Percentiles rank a stretch among this genome's conserved stretches.
These are phyloP conservation scores for Cercospora zeae-maydis DNA, from an alignment of 2,329 filamentous ascomycete species.

Conservation along the genomic window DNA sequence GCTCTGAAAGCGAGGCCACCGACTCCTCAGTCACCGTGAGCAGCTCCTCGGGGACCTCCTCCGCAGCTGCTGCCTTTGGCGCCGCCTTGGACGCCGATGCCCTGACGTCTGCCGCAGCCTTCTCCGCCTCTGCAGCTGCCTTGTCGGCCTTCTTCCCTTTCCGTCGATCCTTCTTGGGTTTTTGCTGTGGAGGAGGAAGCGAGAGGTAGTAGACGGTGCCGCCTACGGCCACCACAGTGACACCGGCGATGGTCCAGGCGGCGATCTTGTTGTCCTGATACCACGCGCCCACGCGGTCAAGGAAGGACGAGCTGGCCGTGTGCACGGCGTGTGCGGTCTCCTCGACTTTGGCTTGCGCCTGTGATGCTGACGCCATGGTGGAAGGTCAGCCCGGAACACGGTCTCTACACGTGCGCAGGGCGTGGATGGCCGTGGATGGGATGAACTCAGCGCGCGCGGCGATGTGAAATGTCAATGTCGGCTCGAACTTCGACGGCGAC, in stretches of 20 bases:
- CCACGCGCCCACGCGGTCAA: constrained; percentile 89
- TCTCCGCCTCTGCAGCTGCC: constrained; percentile 46
- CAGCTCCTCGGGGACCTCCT: constrained; percentile 45
- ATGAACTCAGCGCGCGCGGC: constrained; percentile 3
- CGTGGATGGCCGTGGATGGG: constrained; percentile 9
- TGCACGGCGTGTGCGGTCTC: constrained; percentile 33
- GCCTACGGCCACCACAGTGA: constrained; percentile 86
- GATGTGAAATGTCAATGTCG: constrained; percentile 10
- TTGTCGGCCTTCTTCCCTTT: constrained; percentile 72
- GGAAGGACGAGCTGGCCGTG: constrained; percentile 63
- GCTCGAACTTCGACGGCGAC: not conserved
- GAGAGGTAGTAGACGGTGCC: constrained; percentile 88
- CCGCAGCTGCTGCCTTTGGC: constrained; percentile 35
- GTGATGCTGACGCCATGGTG: constrained; percentile 20
- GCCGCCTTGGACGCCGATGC: constrained; percentile 20
- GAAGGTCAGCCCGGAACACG: constrained; percentile 1
- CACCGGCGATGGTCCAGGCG: constrained; percentile 93
- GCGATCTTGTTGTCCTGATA: constrained; percentile 92
- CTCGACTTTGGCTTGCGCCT: constrained; percentile 21
- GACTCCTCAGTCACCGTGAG: constrained; percentile 49
- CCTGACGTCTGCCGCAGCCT: constrained; percentile 25
- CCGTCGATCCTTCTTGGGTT: constrained; percentile 84
- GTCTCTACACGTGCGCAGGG: not conserved
- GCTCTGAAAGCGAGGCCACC: constrained; percentile 43
- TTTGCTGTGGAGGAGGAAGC: constrained; percentile 42